Conservation (phyloP, 805 yeast genomes). For the Grigorovia humatica region DNA sequence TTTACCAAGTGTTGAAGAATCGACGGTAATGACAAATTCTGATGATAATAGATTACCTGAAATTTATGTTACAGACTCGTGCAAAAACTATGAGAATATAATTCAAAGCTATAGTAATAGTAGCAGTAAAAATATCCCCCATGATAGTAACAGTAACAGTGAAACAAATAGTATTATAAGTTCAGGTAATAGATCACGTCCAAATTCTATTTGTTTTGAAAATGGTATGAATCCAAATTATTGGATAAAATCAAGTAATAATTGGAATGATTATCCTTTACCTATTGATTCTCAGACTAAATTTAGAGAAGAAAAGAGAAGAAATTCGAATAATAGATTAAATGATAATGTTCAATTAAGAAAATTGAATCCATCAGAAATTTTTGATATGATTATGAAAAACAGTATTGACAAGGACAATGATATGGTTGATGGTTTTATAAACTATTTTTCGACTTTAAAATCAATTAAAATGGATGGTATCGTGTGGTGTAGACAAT, state of each 20-base stretch:
- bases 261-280: constrained; percentile 14
- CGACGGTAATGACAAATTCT: constrained; percentile 5
- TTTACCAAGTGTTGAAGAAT: constrained; percentile 13
- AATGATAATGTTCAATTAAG: constrained; percentile 6
- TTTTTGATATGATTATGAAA: constrained; percentile 10
- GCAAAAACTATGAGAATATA: constrained; percentile 13
- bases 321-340: constrained; percentile 2
- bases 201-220: constrained; percentile 3
- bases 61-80: constrained; percentile 23
- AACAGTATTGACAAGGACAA: constrained; percentile 1
- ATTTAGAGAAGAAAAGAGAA: constrained; percentile 11
- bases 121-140: neutral
- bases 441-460: neutral
- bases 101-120: constrained; percentile 5
- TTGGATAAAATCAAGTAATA: constrained; percentile 6
- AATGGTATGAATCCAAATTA: constrained; percentile 5
- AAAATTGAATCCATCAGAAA: constrained; percentile 13
- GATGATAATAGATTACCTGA: constrained; percentile 14
- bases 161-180: neutral
- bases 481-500: constrained; percentile 25
- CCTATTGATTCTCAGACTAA: constrained; percentile 19
- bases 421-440: neutral
- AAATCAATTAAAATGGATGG: constrained; percentile 16
- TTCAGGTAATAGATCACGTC: constrained; percentile 3
- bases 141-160: neutral